phyloP scores from a whole-genome alignment of 306 rosid species.

The Gastrolobium villosum region DNA sequence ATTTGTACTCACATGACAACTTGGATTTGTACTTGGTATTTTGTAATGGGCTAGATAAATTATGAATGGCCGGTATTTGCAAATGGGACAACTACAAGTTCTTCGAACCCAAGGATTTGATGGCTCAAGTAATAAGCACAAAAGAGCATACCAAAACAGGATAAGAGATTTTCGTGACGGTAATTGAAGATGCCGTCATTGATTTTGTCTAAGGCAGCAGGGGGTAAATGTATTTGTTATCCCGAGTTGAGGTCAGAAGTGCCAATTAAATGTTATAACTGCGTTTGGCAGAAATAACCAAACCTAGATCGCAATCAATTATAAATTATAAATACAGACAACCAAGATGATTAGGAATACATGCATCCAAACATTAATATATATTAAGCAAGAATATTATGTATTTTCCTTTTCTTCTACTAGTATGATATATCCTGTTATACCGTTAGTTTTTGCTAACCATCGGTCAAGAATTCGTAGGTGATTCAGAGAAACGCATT shows the following conservation, averaged over 20 bases:
- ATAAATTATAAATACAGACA: constrained; percentile 28
- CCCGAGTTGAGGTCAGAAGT: neutral
- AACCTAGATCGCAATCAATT: constrained; percentile 2
- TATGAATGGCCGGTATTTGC: constrained; percentile 11
- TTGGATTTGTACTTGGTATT: constrained; percentile 25
- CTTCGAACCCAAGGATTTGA: constrained; percentile 17
- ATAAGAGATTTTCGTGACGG: neutral
- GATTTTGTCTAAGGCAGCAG: neutral
- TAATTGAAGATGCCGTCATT: neutral
- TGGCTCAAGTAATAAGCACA: neutral
- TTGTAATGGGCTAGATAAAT: constrained; percentile 31
- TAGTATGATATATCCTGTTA: no score
- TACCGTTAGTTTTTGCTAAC: no score
- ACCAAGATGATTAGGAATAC: constrained; percentile 15
- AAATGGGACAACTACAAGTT: constrained; percentile 7
- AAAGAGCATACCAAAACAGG: constrained; percentile 27
- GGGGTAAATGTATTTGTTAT: constrained; percentile 20
- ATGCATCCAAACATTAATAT: constrained; percentile 30
- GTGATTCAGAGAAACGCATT: no score
- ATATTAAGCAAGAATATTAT: no score
- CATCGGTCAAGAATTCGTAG: no score
- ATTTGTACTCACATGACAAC: neutral
- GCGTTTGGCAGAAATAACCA: constrained; percentile 27
- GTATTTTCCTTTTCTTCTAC: no score
- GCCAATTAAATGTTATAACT: neutral